Evolutionary conservation across 2,329 filamentous ascomycete genomes (phyloP).

Genomic region (Paraphoma chrysanthemicola): DNA sequence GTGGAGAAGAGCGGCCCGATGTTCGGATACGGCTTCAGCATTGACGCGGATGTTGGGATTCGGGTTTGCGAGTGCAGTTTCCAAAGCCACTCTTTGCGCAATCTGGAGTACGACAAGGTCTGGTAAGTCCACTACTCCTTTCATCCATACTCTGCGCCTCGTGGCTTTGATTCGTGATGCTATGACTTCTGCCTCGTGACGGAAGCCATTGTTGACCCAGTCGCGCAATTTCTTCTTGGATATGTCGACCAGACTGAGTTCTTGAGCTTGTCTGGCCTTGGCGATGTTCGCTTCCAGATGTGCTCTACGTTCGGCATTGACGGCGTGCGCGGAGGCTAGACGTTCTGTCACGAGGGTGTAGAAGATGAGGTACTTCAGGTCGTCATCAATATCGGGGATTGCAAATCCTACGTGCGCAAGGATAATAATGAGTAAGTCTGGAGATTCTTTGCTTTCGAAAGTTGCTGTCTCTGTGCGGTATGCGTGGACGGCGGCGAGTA

Average conservation of each 20-base stretch:
- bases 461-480: slow-evolving; percentile 24
- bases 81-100: slow-evolving; percentile 16
- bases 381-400: slow-evolving; percentile 20
- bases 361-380: slow-evolving; percentile 19
- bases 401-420: slow-evolving; percentile 24
- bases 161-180: slow-evolving; percentile 8
- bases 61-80: neutral
- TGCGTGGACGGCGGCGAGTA: slow-evolving; percentile 20
- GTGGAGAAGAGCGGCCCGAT: too few relatives aligned
- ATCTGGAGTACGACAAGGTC: slow-evolving; percentile 17
- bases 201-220: slow-evolving; percentile 5
- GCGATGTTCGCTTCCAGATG: slow-evolving; percentile 6
- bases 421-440: slow-evolving; percentile 21
- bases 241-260: neutral
- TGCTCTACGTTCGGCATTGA: slow-evolving; percentile 2
- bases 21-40: too few relatives aligned
- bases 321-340: slow-evolving; percentile 3
- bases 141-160: slow-evolving; percentile 8
- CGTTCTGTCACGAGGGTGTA: slow-evolving; percentile 14
- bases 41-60: neutral
- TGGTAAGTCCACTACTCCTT: slow-evolving; percentile 13
- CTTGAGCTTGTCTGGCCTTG: neutral
- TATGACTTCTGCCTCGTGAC: neutral
- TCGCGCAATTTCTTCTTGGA: neutral
- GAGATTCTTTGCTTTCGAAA: slow-evolving; percentile 19